Evolutionary conservation across 2,329 filamentous ascomycete species (phyloP), one percentile per base, ranked within the genome.

Genomic region (Beauveria sp.): DNA sequence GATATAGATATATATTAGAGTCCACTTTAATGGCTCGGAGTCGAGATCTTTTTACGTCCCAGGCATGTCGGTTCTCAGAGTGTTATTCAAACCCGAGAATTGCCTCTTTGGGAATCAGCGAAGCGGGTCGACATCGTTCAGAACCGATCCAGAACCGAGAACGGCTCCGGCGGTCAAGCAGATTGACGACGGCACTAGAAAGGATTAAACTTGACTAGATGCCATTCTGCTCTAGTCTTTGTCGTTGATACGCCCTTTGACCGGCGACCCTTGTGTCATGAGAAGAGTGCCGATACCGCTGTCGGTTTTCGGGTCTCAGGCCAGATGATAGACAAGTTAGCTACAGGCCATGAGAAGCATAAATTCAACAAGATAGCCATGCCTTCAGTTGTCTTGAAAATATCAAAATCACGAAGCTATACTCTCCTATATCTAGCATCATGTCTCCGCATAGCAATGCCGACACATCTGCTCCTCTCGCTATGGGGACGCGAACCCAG

Each of bases 361-460:
- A 50, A 48, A 57, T 56, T 40, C 8, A 34, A n/a, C 6, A 9
- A 16, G 1, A 48, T 6, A 5, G 16, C 14, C 12, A 20, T 22
- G 22, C 22, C 14, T 28, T 48, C 18, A 26, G 4, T 1, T 24
- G 8, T 16, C 12, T 28, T 28, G 24, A 18, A 5, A 20, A 12
- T 20, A 34, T 4, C 18, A 43, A 5, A 43, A 16, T 16, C 6
- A 48, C 10, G 5, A 16, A 48, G 14, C 10, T 18, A 48, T 20
- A 14, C 9, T 16, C 22, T 1, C 7, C 18, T 20, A 8, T 16
- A 43, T 37, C n/a, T 22, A 3, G 7, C 20, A 52, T 10, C 26
- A 66, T 66, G 66, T 63, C 66, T n/a, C 64, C 66, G 8, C 61
- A 63, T 1, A 63, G 62, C 44, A 57, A 62, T 24, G 63, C 63